phyloP scores from a whole-genome alignment of 192 early-diverging fungal genomes.

The Phycomyces blakesleeanus region DNA sequence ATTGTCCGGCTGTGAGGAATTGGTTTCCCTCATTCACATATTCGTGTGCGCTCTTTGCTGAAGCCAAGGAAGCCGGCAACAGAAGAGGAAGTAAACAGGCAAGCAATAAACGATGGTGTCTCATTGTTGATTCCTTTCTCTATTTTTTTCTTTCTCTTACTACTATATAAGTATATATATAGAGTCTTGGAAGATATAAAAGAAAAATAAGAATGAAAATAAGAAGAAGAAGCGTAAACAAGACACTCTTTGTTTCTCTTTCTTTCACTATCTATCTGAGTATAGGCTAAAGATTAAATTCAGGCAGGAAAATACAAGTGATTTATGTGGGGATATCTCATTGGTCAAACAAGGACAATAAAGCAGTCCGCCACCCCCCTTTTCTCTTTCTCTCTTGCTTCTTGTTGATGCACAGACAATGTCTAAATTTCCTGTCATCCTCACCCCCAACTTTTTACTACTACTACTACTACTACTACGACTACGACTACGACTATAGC shows the following conservation, averaged over 20 bases:
- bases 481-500: too few relatives aligned
- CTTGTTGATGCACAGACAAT: background rate
- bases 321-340: conserved; percentile 8
- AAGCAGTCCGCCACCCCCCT: background rate
- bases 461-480: too few relatives aligned
- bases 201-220: background rate
- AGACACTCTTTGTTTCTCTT: too few relatives aligned
- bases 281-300: background rate
- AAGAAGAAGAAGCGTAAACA: background rate
- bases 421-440: background rate
- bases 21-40: conserved; percentile 41
- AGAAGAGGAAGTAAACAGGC: conserved; percentile 26
- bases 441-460: too few relatives aligned
- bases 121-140: conserved; percentile 14
- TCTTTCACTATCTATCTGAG: too few relatives aligned
- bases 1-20: conserved; percentile 38
- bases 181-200: conserved; percentile 11
- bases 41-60: conserved; percentile 38
- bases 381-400: too few relatives aligned
- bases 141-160: too few relatives aligned
- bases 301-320: background rate
- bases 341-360: conserved; percentile 1
- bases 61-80: conserved; percentile 4
- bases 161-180: too few relatives aligned
- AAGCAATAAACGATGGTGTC: conserved; percentile 14